phyloP scores from a whole-genome alignment of 495 filamentous ascomycete genomes.

The Cairneyella variabilis region DNA sequence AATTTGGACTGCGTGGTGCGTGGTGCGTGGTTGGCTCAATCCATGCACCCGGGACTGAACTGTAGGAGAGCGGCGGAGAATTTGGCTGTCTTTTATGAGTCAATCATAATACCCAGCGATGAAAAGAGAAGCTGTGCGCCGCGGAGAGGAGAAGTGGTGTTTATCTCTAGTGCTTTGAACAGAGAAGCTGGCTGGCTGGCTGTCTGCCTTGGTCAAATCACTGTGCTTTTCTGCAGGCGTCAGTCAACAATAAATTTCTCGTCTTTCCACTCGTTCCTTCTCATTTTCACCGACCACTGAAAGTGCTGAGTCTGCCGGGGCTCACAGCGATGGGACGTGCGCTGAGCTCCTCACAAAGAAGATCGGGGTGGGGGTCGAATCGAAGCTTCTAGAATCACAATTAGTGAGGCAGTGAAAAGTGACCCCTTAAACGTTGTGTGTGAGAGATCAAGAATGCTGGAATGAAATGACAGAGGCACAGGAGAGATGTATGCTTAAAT shows the following conservation, averaged over 20 bases:
- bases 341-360: not conserved
- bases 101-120: not conserved
- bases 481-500: too few species aligned
- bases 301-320: too few species aligned
- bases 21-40: slow-evolving; percentile 20
- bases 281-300: too few species aligned
- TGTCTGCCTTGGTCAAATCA: not conserved
- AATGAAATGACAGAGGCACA: too few species aligned
- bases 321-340: not conserved
- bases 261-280: slow-evolving; percentile 5
- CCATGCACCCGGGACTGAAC: slow-evolving; percentile 16
- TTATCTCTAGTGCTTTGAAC: too few species aligned
- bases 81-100: not conserved
- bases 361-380: not conserved
- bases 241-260: slow-evolving; percentile 11
- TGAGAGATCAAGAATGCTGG: too few species aligned
- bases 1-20: not conserved
- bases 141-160: not conserved
- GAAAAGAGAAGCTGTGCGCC: not conserved
- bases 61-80: not conserved
- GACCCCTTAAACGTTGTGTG: too few species aligned
- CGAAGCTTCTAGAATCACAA: slow-evolving; percentile 11
- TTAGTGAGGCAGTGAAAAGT: not conserved
- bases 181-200: not conserved
- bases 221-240: not conserved